phyloP scores from a whole-genome alignment of 1,284 basidiomycete species.

The Malassezia obtusa region DNA sequence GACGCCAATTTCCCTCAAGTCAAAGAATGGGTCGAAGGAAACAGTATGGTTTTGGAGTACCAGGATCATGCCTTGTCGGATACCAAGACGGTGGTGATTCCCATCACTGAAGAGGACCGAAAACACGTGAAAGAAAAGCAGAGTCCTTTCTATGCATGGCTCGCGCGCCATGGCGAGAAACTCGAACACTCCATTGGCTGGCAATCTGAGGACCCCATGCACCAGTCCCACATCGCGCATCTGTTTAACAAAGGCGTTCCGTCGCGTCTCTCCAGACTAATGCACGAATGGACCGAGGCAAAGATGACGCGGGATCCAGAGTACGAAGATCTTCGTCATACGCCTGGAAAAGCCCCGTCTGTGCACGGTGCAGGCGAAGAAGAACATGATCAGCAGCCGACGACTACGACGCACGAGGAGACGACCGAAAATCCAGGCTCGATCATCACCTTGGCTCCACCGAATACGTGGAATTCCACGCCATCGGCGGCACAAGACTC shows the following conservation, averaged over 20 bases:
- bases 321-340: too few species aligned
- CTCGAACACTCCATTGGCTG: neutral
- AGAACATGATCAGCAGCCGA: too few species aligned
- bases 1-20: constrained; percentile 28
- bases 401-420: too few species aligned
- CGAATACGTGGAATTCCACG: too few species aligned
- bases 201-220: neutral
- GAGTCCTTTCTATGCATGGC: constrained; percentile 15
- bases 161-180: constrained; percentile 4
- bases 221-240: neutral
- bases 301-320: too few species aligned
- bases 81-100: constrained; percentile 32
- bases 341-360: too few species aligned
- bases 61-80: constrained; percentile 29
- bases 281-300: neutral
- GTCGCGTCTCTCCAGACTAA: neutral
- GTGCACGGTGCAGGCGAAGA: too few species aligned
- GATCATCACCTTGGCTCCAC: too few species aligned
- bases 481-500: too few species aligned
- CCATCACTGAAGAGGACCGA: constrained; percentile 27
- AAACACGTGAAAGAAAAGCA: constrained; percentile 21
- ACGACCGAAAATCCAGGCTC: too few species aligned
- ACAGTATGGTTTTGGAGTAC: constrained; percentile 39
- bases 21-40: constrained; percentile 41
- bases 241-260: neutral